These are phyloP conservation scores for Colletotrichum aenigma DNA, from an alignment of 2,329 filamentous ascomycete species.

Conservation along the genomic window DNA sequence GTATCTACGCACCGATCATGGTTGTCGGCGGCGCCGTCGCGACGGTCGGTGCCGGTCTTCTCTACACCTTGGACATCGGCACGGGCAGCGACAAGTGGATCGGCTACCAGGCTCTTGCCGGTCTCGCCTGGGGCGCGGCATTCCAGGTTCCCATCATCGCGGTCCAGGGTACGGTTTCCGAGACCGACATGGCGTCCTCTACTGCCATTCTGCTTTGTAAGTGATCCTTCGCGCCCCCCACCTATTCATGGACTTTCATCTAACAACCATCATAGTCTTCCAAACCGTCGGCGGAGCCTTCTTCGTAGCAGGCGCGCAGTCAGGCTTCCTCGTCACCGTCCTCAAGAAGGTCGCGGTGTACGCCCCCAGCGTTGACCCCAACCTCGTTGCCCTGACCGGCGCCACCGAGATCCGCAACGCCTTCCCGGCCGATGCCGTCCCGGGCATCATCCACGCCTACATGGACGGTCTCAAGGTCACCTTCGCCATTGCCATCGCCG, in stretches of 20 bases:
- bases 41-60: slow-evolving; percentile 45
- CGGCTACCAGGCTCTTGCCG: slow-evolving; percentile 56
- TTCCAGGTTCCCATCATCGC: slow-evolving; percentile 57
- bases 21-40: slow-evolving; percentile 48
- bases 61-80: slow-evolving; percentile 44
- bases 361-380: slow-evolving; percentile 41
- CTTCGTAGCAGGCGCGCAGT: slow-evolving; percentile 52
- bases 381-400: slow-evolving; percentile 43
- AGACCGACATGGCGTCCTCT: slow-evolving; percentile 48
- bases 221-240: background rate
- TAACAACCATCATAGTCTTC: slow-evolving; percentile 35
- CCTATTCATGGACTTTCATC: background rate
- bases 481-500: slow-evolving; percentile 61
- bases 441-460: slow-evolving; percentile 63
- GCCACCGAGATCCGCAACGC: slow-evolving; percentile 60
- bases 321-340: slow-evolving; percentile 51
- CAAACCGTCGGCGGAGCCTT: slow-evolving; percentile 57
- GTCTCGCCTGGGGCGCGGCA: slow-evolving; percentile 48
- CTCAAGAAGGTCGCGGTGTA: slow-evolving; percentile 33
- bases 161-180: slow-evolving; percentile 43
- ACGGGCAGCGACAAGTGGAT: slow-evolving; percentile 51
- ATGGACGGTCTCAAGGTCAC: slow-evolving; percentile 67
- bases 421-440: slow-evolving; percentile 53
- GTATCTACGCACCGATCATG: slow-evolving; percentile 48
- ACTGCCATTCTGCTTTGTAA: slow-evolving; percentile 49